Evolutionary conservation across 2,329 filamentous ascomycete genomes (phyloP).

Genomic region (Claviceps paspali): DNA sequence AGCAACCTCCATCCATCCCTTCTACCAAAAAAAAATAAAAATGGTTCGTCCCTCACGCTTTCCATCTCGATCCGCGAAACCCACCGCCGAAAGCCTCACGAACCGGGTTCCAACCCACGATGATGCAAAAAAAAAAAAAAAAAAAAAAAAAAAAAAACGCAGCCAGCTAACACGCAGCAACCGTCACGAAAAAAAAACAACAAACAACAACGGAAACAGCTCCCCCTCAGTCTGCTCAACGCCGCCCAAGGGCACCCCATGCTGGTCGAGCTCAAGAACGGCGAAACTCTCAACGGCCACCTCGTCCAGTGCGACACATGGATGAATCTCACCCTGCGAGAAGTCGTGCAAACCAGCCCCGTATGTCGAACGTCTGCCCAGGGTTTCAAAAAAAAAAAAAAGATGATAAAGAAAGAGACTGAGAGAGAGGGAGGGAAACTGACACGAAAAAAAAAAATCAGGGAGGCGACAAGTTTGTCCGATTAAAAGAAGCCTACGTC

Average conservation of each 20-base stretch:
- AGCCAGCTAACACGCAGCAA: no score
- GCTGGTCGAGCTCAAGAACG: conserved; percentile 94
- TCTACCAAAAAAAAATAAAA: not conserved
- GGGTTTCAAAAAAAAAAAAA: not conserved
- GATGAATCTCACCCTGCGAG: conserved; percentile 97
- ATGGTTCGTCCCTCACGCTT: not conserved
- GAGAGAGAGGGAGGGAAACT: no score
- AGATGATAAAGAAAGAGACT: not conserved
- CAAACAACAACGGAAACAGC: conserved; percentile 31
- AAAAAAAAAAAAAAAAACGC: no score
- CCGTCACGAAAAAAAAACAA: no score
- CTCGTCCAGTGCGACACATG: conserved; percentile 95
- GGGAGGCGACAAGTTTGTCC: conserved; percentile 89
- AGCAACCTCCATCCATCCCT: no score
- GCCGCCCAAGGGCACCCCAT: conserved; percentile 96
- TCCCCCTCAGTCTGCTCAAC: conserved; percentile 71
- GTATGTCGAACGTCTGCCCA: no score
- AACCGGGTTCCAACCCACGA: no score
- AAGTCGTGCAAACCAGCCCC: conserved; percentile 90
- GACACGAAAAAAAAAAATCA: conserved; percentile 18
- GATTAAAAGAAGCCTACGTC: conserved; percentile 87
- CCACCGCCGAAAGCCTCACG: no score
- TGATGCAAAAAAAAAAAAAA: no score
- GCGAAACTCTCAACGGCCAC: conserved; percentile 93
- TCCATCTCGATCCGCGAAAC: no score